Evolutionary conservation across 2,329 filamentous ascomycete species (phyloP).

Genomic region (Calonectria ilicicola): DNA sequence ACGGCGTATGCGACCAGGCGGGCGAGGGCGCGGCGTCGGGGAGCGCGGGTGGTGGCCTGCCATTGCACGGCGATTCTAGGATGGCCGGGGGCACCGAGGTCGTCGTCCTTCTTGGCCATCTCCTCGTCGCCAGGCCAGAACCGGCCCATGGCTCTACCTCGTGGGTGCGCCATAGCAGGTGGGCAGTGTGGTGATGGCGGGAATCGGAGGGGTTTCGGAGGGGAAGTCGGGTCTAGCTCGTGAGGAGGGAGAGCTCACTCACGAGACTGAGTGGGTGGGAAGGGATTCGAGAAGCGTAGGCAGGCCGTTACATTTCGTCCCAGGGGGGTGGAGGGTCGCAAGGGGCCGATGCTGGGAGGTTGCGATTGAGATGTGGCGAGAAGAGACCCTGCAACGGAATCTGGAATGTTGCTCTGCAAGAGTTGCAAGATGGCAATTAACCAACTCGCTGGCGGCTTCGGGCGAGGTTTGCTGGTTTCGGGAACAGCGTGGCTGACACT

Average conservation of each 20-base stretch:
- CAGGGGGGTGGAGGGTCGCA: background rate
- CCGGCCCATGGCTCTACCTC: constrained; percentile 48
- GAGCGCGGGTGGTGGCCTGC: constrained; percentile 53
- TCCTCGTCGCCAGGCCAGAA: constrained; percentile 66
- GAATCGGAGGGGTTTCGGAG: background rate
- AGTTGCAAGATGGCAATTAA: background rate
- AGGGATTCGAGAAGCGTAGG: background rate
- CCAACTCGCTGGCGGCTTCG: background rate
- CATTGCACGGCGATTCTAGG: constrained; percentile 50
- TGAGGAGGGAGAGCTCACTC: constrained; percentile 9
- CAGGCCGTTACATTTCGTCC: constrained; percentile 26
- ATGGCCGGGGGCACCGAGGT: constrained; percentile 51
- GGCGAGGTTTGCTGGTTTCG: constrained; percentile 7
- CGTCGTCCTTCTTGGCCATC: constrained; percentile 71
- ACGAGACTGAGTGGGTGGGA: constrained; percentile 1
- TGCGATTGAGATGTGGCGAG: background rate
- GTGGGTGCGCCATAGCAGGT: constrained; percentile 50
- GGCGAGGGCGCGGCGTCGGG: constrained; percentile 65
- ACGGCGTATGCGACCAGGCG: constrained; percentile 62
- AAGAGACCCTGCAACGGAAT: background rate
- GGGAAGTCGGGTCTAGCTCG: constrained; percentile 13
- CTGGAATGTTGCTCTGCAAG: background rate
- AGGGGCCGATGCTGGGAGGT: background rate
- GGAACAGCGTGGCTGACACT: constrained; percentile 25
- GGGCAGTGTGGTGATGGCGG: constrained; percentile 3